Base-by-base conservation (phyloP, 2,329 filamentous ascomycete genomes). In the Pseudogymnoascus sp. region DNA sequence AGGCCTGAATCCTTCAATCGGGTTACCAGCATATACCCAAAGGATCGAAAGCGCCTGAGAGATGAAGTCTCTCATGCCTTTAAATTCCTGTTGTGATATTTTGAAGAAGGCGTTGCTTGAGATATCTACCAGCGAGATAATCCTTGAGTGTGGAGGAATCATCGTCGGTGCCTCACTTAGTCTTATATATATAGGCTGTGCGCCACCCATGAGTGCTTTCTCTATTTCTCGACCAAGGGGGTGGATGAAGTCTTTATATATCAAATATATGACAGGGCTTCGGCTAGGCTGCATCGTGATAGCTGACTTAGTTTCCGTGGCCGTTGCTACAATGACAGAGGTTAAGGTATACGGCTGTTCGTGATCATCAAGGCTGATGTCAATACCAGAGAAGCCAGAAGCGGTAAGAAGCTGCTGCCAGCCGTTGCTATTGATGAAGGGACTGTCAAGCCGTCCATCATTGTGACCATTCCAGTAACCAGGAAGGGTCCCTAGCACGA, bases 361-460 rank as follows among this genome's bases (percentile, higher is more conserved):
- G 33, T 37, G 58, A n/a, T 67, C 64, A 16, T 59, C 21, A 52
- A 55, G 60, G 65, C 62, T 7, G 49, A 69, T 45, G 33, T 74
- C 71, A 12, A 74, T 61, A 1, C 72, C 74, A 16, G 73, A 71
- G 62, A 75, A 76, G 12, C 74, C 74, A 6, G 70, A 66, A 2
- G 66, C 61, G 7, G 60, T 59, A 52, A 79, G 67, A 11, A 71
- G 55, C 1, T 59, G 43, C 43, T 74, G 64, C 77, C 77, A 79
- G 64, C 63, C 4, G 67, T 58, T 3, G 68, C 67, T 5, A 73
- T 59, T 14, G 63, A 70, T 35, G 31, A 35, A 35, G 0, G 76
- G 75, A 5, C 67, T 69, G 2, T 66, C 68, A 59, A 66, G 65
- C 43, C 71, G 66, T 33, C 69, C 69, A 23, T 71, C 69, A 35